phyloP scores from a whole-genome alignment of 768 basidiomycete species.

The Phlebiopsis flavidoalba region DNA sequence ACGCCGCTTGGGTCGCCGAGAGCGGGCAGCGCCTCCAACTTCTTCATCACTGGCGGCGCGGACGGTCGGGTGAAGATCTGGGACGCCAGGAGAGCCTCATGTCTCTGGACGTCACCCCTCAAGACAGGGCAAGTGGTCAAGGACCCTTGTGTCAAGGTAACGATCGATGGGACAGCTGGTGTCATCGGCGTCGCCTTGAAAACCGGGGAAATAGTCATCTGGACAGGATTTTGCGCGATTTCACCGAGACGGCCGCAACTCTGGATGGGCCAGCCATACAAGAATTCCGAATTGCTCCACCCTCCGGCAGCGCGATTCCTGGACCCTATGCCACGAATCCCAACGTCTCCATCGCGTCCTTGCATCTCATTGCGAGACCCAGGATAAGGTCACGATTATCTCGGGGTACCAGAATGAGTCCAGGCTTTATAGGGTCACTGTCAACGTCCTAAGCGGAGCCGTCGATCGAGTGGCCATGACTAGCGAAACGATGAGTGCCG shows the following conservation, averaged over 20 bases:
- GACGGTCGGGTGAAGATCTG: constrained; percentile 75
- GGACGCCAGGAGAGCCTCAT: constrained; percentile 50
- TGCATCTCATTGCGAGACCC: constrained; percentile 2
- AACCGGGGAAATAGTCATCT: constrained; percentile 56
- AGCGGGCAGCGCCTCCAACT: constrained; percentile 16
- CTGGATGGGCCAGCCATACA: neutral
- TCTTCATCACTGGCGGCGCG: constrained; percentile 47
- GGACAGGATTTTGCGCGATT: constrained; percentile 38
- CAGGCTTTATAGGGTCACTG: constrained; percentile 45
- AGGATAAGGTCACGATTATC: constrained; percentile 33
- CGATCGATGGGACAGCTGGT: constrained; percentile 36
- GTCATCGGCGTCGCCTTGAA: constrained; percentile 44
- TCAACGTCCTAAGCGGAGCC: constrained; percentile 27
- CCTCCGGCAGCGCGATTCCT: constrained; percentile 7
- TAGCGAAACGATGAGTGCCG: constrained; percentile 42
- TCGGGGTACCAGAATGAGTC: constrained; percentile 45
- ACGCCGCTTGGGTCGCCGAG: constrained; percentile 44
- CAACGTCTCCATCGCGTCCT: neutral
- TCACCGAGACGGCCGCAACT: neutral
- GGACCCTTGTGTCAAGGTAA: constrained; percentile 50
- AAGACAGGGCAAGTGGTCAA: constrained; percentile 30
- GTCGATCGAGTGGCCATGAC: constrained; percentile 43
- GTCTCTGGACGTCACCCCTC: constrained; percentile 55
- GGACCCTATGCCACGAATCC: neutral
- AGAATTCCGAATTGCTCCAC: constrained; percentile 10